Evolutionary conservation across 2,329 filamentous ascomycete species (phyloP).

Genomic region (Furcasterigmium sp.): DNA sequence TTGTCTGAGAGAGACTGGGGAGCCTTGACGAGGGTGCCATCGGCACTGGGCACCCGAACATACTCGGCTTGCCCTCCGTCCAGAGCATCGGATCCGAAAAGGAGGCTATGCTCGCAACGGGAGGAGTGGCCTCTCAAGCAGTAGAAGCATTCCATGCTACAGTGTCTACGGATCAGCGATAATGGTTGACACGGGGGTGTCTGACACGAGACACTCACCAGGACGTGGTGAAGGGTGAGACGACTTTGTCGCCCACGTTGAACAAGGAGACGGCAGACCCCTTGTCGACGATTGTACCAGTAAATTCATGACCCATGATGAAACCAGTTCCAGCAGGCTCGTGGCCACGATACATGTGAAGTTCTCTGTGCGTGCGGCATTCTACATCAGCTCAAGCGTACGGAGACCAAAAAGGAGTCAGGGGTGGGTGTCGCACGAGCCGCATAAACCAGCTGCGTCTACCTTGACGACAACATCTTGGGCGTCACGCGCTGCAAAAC

Average conservation of each 20-base stretch:
- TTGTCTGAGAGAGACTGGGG: constrained; percentile 63
- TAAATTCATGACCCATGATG: constrained; percentile 82
- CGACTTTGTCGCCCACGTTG: constrained; percentile 69
- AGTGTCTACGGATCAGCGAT: constrained; percentile 1
- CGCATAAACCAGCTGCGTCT: constrained; percentile 77
- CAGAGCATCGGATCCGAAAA: constrained; percentile 65
- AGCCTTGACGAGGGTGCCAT: constrained; percentile 73
- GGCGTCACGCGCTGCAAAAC: constrained; percentile 52
- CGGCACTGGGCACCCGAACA: constrained; percentile 74
- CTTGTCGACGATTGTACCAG: constrained; percentile 64
- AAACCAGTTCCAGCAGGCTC: constrained; percentile 61
- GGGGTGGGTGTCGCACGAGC: constrained; percentile 58
- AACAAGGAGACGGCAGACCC: constrained; percentile 65
- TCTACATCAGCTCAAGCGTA: no score
- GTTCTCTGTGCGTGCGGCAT: constrained; percentile 65
- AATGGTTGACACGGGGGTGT: no score
- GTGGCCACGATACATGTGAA: constrained; percentile 82
- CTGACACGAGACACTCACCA: constrained; percentile 56
- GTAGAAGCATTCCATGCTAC: constrained; percentile 72
- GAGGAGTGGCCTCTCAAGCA: constrained; percentile 73
- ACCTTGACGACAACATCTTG: constrained; percentile 81
- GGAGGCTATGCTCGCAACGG: constrained; percentile 62
- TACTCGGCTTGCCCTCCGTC: constrained; percentile 82
- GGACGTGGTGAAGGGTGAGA: constrained; percentile 77
- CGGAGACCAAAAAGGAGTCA: no score